phyloP scores from a whole-genome alignment of 257 asterid species.

The Thymus mandschuricus region DNA sequence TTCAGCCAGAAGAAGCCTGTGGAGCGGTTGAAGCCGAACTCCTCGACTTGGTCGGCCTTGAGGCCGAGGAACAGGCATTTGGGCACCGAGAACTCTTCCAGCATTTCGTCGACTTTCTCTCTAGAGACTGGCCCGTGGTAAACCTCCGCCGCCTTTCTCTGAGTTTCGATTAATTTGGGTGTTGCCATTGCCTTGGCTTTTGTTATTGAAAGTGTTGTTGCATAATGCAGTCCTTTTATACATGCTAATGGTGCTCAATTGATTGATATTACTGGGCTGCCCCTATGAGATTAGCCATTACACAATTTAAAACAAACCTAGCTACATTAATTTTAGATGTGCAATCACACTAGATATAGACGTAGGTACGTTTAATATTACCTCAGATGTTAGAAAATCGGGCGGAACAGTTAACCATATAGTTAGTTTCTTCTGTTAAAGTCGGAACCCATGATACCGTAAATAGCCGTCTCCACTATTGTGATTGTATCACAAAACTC shows the following conservation, averaged over 20 bases:
- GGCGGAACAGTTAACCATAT: too few relatives aligned
- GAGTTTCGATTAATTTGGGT: neutral
- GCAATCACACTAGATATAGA: too few relatives aligned
- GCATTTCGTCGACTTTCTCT: slow-evolving; percentile 5
- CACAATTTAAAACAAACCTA: neutral
- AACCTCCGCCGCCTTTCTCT: slow-evolving; percentile 19
- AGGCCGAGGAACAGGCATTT: neutral
- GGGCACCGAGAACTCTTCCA: slow-evolving; percentile 26
- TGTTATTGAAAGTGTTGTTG: neutral
- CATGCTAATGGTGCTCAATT: neutral
- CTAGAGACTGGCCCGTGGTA: slow-evolving; percentile 19
- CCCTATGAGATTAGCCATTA: neutral
- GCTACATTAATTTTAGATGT: neutral
- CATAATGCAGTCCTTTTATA: too few relatives aligned
- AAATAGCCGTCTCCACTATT: too few relatives aligned
- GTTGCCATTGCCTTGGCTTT: slow-evolving; percentile 1
- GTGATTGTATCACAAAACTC: too few relatives aligned
- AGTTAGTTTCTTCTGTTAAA: too few relatives aligned
- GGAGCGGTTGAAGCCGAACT: slow-evolving; percentile 27
- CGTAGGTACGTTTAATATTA: too few relatives aligned
- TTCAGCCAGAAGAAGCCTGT: slow-evolving; percentile 15
- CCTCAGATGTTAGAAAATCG: too few relatives aligned
- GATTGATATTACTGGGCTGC: too few relatives aligned
- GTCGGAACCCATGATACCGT: too few relatives aligned
- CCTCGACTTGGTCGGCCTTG: neutral